phyloP scores from a whole-genome alignment of 1,284 basidiomycete genomes.

The Moesziomyces aphidis region DNA sequence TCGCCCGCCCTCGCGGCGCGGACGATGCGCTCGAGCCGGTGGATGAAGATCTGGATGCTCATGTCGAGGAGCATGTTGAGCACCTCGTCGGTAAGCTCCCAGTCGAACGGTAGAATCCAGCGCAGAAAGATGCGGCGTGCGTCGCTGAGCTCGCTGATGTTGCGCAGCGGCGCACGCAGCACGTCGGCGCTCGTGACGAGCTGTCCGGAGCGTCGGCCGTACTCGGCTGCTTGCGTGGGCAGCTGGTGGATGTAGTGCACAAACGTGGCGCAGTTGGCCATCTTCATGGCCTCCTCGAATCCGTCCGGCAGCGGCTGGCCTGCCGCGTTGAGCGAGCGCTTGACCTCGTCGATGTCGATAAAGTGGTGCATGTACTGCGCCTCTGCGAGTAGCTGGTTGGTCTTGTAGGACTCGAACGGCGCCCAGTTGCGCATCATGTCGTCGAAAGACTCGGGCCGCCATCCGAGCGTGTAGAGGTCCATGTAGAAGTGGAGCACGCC shows the following conservation, averaged over 20 bases:
- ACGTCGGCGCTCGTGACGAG: constrained; percentile 29
- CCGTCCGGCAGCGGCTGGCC: constrained; percentile 24
- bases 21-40: constrained; percentile 39
- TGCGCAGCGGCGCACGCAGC: constrained; percentile 31
- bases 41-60: constrained; percentile 57
- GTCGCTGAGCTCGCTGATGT: constrained; percentile 51
- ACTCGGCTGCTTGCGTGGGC: constrained; percentile 21
- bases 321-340: constrained; percentile 21
- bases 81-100: constrained; percentile 42
- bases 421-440: constrained; percentile 52
- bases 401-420: constrained; percentile 54
- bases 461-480: constrained; percentile 30
- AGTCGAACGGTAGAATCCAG: constrained; percentile 46
- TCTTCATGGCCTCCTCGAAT: constrained; percentile 48
- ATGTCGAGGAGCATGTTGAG: constrained; percentile 54
- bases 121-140: constrained; percentile 51
- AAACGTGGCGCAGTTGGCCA: constrained; percentile 60
- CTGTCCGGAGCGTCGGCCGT: constrained; percentile 21
- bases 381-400: constrained; percentile 51
- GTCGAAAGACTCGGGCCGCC: constrained; percentile 40
- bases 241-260: constrained; percentile 57
- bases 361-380: constrained; percentile 54
- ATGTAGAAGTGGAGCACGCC: constrained; percentile 53
- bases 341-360: constrained; percentile 48
- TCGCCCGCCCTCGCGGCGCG: constrained; percentile 16